Percentiles rank a stretch among this genome's conserved stretches.
Conservation (phyloP, 352 stramenopile genomes). For the Globisporangium cystogenes region DNA sequence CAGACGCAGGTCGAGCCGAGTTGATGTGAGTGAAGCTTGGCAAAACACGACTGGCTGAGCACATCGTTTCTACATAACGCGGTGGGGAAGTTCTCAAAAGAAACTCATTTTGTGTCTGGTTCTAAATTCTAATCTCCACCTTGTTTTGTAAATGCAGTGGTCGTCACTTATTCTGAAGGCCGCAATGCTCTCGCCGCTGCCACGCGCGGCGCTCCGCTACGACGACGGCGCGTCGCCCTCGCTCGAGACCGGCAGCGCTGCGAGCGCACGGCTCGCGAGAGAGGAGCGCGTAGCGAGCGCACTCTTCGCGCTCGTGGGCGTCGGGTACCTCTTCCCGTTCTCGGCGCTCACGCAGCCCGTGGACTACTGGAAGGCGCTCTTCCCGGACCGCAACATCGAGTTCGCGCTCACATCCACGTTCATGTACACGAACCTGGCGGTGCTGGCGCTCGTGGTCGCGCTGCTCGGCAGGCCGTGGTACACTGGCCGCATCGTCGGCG, state of each 20-base stretch:
- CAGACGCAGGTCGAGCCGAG: too few relatives aligned
- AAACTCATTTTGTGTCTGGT: too few relatives aligned
- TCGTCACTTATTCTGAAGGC: too few relatives aligned
- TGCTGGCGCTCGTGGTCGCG: slow-evolving; percentile 61
- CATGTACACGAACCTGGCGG: slow-evolving; percentile 81
- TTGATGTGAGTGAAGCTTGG: too few relatives aligned
- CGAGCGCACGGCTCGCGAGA: slow-evolving; percentile 18
- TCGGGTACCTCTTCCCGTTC: slow-evolving; percentile 86
- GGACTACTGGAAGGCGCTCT: slow-evolving; percentile 85
- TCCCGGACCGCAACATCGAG: slow-evolving; percentile 85
- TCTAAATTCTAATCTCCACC: too few relatives aligned
- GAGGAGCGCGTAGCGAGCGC: slow-evolving; percentile 53
- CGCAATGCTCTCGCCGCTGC: slow-evolving; percentile 71
- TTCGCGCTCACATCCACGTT: slow-evolving; percentile 80
- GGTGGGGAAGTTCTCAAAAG: too few relatives aligned
- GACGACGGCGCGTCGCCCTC: slow-evolving; percentile 11
- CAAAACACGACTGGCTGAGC: too few relatives aligned
- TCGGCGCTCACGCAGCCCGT: slow-evolving; percentile 86
- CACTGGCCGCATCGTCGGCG: slow-evolving; percentile 69
- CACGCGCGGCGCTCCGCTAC: slow-evolving; percentile 29
- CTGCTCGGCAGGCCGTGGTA: slow-evolving; percentile 57
- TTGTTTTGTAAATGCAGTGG: too few relatives aligned
- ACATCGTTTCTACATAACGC: too few relatives aligned
- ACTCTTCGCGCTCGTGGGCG: slow-evolving; percentile 66
- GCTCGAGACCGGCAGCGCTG: slow-evolving; percentile 3